A percentile compares a stretch with the other conserved stretches of the same genome.
Evolutionary conservation across 495 filamentous ascomycete genomes (phyloP).

Genomic region (Copromyces sp.): DNA sequence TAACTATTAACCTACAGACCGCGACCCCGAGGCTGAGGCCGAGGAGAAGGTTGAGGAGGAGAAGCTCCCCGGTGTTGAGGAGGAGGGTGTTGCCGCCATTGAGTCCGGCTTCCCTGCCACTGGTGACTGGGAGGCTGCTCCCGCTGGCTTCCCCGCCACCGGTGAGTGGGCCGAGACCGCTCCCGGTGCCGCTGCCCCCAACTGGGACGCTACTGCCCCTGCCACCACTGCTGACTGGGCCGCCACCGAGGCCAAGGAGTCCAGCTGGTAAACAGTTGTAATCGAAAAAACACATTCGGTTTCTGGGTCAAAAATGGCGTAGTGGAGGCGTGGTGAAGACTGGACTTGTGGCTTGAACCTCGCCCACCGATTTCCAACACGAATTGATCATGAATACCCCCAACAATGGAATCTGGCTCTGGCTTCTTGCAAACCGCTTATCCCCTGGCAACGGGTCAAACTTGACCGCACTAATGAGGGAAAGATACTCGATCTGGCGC

Average conservation of each 20-base stretch:
- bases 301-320: conserved; percentile 17
- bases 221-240: conserved; percentile 55
- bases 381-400: conserved; percentile 11
- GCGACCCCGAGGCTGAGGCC: conserved; percentile 96
- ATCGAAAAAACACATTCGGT: conserved; percentile 14
- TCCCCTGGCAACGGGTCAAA: conserved; percentile 29
- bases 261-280: conserved; percentile 49
- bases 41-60: conserved; percentile 72
- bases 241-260: conserved; percentile 47
- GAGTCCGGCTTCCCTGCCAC: conserved; percentile 58
- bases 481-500: conserved; percentile 65
- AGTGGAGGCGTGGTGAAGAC: conserved; percentile 13
- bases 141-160: conserved; percentile 53
- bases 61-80: conserved; percentile 69
- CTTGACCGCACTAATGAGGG: conserved; percentile 85
- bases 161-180: conserved; percentile 38
- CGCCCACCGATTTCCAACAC: conserved; percentile 11
- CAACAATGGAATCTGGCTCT: conserved; percentile 5
- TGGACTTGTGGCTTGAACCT: conserved; percentile 14
- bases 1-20: conserved; percentile 46
- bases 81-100: conserved; percentile 68
- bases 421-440: conserved; percentile 9
- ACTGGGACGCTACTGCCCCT: conserved; percentile 58
- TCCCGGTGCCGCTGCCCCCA: conserved; percentile 46
- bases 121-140: conserved; percentile 63